Base-by-base conservation (phyloP, 345 rosid genomes). In the Murraya paniculata region DNA sequence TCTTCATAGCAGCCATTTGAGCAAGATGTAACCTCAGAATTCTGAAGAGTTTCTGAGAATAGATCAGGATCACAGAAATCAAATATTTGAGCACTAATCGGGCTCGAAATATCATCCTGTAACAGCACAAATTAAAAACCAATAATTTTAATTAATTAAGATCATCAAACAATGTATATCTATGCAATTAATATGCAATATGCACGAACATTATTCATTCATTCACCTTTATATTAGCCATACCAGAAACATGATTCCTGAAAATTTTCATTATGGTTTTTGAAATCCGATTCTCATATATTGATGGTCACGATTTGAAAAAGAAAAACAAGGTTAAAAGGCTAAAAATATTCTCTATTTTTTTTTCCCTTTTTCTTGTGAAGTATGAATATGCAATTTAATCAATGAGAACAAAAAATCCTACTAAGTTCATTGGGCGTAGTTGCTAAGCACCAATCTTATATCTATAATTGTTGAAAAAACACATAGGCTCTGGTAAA, bases 41-140 rank as follows among this genome's bases (percentile, higher is more conserved):
- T 84, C 56, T 88, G 97, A 56, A 91, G 85, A 62, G 90, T 84
- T 56, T 92, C 99, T 64, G 87, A 86, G 77, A 85, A 85, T 55
- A 94, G 50, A 74, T 88, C 91, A 9, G 95, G 82, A 64, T 94
- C 90, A 62, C 90, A 89, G 56, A 92, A 82, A 72, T 90, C 90
- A 70, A 94, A 84, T 36, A 86, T 80, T 24, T 90, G 94, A 87
- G 89, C 89, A 79, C 87, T 89, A 14, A 91, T 80, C 4, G 95
- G 95, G 82, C 94, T 91, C 16, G 93, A 87, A 78, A 90, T 87
- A 66, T 91, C 97, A 57, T 92, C 98, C 98, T 96, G 91, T 68
- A 84, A 53, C 57, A 53, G 5, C 57, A 53, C 7, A 53, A 53
- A 53, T 16, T 18, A 53, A 53, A 53, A 53, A 53, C 21, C 57